Percentiles rank a stretch among this genome's conserved stretches.
Evolutionary conservation across 2,329 filamentous ascomycete genomes (phyloP).

Genomic region (Nothophaeocryptopus gaeumannii): DNA sequence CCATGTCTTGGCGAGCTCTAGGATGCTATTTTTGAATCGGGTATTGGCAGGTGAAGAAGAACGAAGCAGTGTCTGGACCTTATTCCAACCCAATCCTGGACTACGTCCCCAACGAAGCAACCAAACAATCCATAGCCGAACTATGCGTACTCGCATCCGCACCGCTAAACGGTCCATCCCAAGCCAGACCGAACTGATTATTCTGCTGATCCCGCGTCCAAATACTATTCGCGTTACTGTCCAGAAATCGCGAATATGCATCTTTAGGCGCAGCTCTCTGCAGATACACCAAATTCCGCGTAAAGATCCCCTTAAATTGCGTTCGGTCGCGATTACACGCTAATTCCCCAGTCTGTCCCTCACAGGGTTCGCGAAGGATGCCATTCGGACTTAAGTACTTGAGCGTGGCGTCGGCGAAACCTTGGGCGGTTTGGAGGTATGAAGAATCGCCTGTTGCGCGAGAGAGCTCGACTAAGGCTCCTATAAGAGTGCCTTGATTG

Average conservation of each 20-base stretch:
- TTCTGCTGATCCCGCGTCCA: slow-evolving; percentile 58
- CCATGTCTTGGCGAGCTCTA: too few relatives aligned
- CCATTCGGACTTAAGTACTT: slow-evolving; percentile 34
- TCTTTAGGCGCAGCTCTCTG: slow-evolving; percentile 50
- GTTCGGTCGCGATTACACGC: slow-evolving; percentile 43
- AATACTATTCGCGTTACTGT: slow-evolving; percentile 61
- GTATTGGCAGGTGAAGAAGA: too few relatives aligned
- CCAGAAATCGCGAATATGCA: slow-evolving; percentile 53
- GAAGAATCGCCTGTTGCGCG: slow-evolving; percentile 32
- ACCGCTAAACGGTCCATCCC: slow-evolving; percentile 57
- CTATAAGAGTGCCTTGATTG: slow-evolving; percentile 60
- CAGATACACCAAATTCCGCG: slow-evolving; percentile 61
- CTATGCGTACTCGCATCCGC: slow-evolving; percentile 30
- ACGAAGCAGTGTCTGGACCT: too few relatives aligned
- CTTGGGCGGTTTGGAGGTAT: slow-evolving; percentile 37
- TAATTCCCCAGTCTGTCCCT: slow-evolving; percentile 11
- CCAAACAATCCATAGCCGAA: slow-evolving; percentile 29
- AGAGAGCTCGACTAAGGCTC: slow-evolving; percentile 54
- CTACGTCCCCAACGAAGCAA: slow-evolving; percentile 20
- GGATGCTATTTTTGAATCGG: too few relatives aligned
- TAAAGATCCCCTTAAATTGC: slow-evolving; percentile 71
- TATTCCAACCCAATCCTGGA: not conserved
- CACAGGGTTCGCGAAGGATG: slow-evolving; percentile 40
- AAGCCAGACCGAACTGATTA: slow-evolving; percentile 58
- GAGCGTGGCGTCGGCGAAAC: slow-evolving; percentile 41